phyloP scores from a whole-genome alignment of 768 basidiomycete genomes.

The Boletus rufocinnamomeus region DNA sequence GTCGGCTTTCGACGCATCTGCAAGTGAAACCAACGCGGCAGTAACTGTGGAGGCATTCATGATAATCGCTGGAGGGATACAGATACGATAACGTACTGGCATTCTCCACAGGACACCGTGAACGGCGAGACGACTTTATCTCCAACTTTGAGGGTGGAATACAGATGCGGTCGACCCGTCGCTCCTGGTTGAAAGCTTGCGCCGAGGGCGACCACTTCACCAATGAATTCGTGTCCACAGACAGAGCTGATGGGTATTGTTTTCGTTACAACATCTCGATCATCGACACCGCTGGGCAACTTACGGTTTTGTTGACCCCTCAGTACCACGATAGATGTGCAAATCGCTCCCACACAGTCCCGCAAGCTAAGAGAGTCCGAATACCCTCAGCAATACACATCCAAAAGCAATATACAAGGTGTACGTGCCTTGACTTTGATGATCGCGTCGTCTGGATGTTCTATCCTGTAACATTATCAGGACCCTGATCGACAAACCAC shows the following conservation, averaged over 20 bases:
- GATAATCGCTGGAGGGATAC: neutral
- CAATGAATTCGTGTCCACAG: constrained; percentile 79
- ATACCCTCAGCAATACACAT: neutral
- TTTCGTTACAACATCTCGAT: neutral
- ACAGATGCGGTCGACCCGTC: constrained; percentile 58
- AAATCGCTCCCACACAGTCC: constrained; percentile 76
- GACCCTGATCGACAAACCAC: neutral
- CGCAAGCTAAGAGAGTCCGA: constrained; percentile 46
- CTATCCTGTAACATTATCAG: constrained; percentile 46
- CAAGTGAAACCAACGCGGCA: constrained; percentile 75
- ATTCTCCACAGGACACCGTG: constrained; percentile 82
- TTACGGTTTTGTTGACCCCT: constrained; percentile 52
- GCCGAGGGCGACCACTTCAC: constrained; percentile 69
- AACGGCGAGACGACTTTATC: constrained; percentile 83
- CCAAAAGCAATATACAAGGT: neutral
- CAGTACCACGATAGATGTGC: constrained; percentile 72
- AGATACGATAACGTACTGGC: constrained; percentile 55
- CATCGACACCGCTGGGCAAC: constrained; percentile 21
- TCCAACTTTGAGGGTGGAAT: constrained; percentile 64
- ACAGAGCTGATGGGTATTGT: constrained; percentile 46
- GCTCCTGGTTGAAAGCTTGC: constrained; percentile 48
- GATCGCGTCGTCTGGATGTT: constrained; percentile 76
- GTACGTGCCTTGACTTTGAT: constrained; percentile 64
- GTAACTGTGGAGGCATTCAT: constrained; percentile 42
- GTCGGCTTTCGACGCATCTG: constrained; percentile 58